Conservation (phyloP, 1,284 basidiomycete genomes). For the Ustilago shanxiensis region DNA sequence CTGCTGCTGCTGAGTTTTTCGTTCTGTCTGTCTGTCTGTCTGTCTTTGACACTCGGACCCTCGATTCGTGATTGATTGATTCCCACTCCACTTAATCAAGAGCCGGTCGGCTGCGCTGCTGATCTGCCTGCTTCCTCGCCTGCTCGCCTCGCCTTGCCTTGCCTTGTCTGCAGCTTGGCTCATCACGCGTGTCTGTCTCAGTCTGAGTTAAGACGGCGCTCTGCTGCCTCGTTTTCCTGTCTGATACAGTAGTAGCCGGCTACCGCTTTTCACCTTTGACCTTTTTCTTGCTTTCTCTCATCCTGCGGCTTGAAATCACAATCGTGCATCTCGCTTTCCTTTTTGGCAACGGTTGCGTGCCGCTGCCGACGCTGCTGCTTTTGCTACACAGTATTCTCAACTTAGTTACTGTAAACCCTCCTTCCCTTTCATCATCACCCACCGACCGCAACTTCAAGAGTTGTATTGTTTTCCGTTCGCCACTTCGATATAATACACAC, state of each 20-base stretch:
- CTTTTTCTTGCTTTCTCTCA: not conserved
- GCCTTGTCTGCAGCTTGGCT: slow-evolving; percentile 15
- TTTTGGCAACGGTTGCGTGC: not conserved
- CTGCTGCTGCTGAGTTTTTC: too few relatives aligned
- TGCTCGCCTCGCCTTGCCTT: too few relatives aligned
- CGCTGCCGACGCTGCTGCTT: not conserved
- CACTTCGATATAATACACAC: not conserved
- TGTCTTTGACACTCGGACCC: slow-evolving; percentile 4
- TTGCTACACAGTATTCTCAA: too few relatives aligned
- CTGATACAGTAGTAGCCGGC: not conserved
- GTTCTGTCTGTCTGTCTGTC: too few relatives aligned
- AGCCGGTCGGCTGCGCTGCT: too few relatives aligned
- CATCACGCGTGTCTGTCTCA: slow-evolving; percentile 12
- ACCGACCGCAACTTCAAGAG: slow-evolving; percentile 3
- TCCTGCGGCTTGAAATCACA: not conserved
- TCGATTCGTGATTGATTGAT: not conserved
- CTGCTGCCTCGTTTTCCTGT: slow-evolving; percentile 1
- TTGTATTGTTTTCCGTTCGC: not conserved
- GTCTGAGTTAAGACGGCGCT: too few relatives aligned
- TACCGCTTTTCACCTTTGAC: not conserved
- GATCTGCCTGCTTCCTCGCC: too few relatives aligned
- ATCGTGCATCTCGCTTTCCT: not conserved
- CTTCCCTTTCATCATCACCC: slow-evolving; percentile 15
- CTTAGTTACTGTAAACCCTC: not conserved
- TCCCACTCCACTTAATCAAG: slow-evolving; percentile 21